Percentiles rank a stretch among this genome's conserved stretches.
These are phyloP conservation scores for Echium plantagineum DNA, from an alignment of 257 asterid species.

Conservation along the genomic window DNA sequence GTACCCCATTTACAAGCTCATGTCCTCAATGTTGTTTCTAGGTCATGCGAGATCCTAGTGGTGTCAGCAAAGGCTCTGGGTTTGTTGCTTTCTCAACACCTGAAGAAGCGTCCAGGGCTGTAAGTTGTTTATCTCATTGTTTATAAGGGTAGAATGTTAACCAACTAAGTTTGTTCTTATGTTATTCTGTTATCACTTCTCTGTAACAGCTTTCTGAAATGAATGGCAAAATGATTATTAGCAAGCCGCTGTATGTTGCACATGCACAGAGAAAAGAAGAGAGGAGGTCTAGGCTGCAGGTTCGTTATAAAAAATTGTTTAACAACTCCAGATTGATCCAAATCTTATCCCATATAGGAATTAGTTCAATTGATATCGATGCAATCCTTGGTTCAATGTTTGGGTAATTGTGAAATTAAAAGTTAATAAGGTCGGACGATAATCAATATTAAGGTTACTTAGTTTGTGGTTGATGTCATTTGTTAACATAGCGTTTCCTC, in stretches of 20 bases:
- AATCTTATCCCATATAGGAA: neutral
- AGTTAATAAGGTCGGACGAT: no score
- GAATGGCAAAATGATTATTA: constrained; percentile 41
- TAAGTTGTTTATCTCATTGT: constrained; percentile 16
- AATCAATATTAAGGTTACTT: no score
- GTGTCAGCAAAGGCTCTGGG: constrained; percentile 58
- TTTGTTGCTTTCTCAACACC: constrained; percentile 50
- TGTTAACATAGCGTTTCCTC: no score
- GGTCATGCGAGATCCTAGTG: constrained; percentile 56
- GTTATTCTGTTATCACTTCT: neutral
- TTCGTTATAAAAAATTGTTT: constrained; percentile 1
- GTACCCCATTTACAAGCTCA: neutral
- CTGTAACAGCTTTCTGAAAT: constrained; percentile 36
- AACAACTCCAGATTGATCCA: neutral
- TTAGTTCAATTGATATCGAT: no score
- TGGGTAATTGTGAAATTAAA: no score
- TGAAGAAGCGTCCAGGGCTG: constrained; percentile 62
- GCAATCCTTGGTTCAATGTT: neutral
- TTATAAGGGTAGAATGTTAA: neutral
- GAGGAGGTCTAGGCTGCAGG: constrained; percentile 43
- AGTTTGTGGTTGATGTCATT: no score
- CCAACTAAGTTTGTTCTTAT: neutral
- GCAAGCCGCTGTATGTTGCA: constrained; percentile 55
- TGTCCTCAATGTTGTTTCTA: constrained; percentile 6
- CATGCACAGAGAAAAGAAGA: constrained; percentile 54